Evolutionary conservation across 2,329 filamentous ascomycete genomes (phyloP), one percentile per base, ranked within the genome.

Genomic region (Apiospora koreana): DNA sequence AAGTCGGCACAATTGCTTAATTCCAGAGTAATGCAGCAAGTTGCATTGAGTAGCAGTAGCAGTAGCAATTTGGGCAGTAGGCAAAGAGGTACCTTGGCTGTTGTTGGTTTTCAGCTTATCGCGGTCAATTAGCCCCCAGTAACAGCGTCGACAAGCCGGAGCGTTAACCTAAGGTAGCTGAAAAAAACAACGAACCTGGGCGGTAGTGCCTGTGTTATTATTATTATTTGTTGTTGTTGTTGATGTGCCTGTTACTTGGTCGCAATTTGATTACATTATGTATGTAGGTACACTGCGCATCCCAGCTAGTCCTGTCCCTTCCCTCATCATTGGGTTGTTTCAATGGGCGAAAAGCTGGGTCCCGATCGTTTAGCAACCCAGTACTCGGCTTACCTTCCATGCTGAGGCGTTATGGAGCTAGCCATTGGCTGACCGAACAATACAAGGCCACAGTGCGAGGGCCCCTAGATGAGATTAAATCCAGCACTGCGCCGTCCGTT

Each of bases 191-290:
- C 54, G 54, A 62, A 62, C 28, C 54, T 21, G 54, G 54, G 31
- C 54, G 38, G 54, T 62, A 62, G 54, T 38, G 54, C 54, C 28
- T 10, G 54, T 62, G 54, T 62, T 62, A 62, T 62, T 62, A 62
- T 62, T 58, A 35, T 62, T 62, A 31, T 62, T 62, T 62, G 54
- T 62, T 62, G 54, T 62, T 62, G 54, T 62, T 62, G 54, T 62
- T 62, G 54, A 62, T 62, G 54, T 62, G 54, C 54, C 38, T 62
- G 31, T 62, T 62, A 62, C 54, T 62, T 62, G 54, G 54, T 62
- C 35, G 54, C 21, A 62, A 62, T 62, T 62, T 62, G 54, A 38
- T 62, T 62, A 62, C 54, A 62, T 23, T 38, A 62, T 62, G 18
- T 23, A 62, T 58, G 50, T 62, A 62, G 54, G 54, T 62, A 62